phyloP scores from a whole-genome alignment of 2,329 filamentous ascomycete species.

The Leptographium procerum region DNA sequence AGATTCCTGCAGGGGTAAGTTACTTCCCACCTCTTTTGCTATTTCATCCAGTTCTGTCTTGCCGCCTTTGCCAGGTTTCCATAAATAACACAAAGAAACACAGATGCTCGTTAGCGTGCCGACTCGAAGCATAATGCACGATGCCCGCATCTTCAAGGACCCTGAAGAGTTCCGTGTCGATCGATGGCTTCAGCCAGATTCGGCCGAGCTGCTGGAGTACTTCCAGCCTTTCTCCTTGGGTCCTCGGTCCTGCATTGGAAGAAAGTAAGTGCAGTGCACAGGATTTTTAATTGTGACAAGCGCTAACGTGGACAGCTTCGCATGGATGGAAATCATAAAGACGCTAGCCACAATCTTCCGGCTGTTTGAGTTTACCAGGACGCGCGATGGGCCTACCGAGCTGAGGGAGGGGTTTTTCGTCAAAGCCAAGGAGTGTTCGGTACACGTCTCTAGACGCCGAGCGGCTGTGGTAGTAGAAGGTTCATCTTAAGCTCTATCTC shows the following conservation, averaged over 20 bases:
- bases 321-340: not conserved
- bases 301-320: not conserved
- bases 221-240: not conserved
- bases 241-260: not conserved
- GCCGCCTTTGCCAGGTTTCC: not conserved
- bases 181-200: not conserved
- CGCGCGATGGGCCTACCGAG: not conserved
- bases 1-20: not conserved
- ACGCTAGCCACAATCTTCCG: not conserved
- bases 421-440: not conserved
- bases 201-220: not conserved
- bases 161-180: not conserved
- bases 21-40: too few species aligned
- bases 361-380: not conserved
- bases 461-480: too few species aligned
- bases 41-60: not conserved
- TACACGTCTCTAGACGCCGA: not conserved
- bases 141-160: not conserved
- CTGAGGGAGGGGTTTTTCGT: not conserved
- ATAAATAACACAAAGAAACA: too few species aligned
- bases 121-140: not conserved
- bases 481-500: too few species aligned
- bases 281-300: not conserved
- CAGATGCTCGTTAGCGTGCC: not conserved
- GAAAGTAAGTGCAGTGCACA: not conserved